Evolutionary conservation across 2,329 filamentous ascomycete genomes (phyloP), one percentile per base, ranked within the genome.

Genomic region (Aspergillus japonicus): DNA sequence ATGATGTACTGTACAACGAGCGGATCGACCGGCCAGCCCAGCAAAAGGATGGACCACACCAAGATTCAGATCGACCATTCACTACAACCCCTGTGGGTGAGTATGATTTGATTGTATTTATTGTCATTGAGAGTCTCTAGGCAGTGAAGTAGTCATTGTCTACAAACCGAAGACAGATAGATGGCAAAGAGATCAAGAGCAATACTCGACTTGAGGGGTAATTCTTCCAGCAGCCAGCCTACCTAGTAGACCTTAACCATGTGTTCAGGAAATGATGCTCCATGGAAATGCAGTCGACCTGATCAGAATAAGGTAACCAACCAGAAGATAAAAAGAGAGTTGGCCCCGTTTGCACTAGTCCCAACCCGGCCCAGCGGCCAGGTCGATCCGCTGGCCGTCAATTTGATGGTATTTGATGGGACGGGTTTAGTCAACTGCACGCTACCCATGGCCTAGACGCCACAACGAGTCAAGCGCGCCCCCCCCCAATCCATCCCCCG

Each of bases 401-500:
- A 29, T 55, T 47, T 47, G 53, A 48, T 23, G 14, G 26, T 24
- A 29, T 44, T 47, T 56, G 59, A 56, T 63, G 60, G 59, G 7
- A 29, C 26, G 26, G 7, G 26, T 29, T 47, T 39, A n/a, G 26
- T 29, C 52, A 59, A 58, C 64, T 66, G 64, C 62, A 64, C 62
- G 63, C 65, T 62, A 66, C 47, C 60, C 61, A 57, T 64, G 62
- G 63, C 59, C 64, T 62, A 65, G 63, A 68, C 66, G 66, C 66
- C 66, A 68, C 66, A 66, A 64, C 57, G 64, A 65, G 63, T 57
- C 59, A 64, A 61, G 56, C 44, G 14, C 6, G n/a, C 39, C 39
- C 14, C 14, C 16, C 39, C 16, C 39, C 39, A 16, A 21, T 21
- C 5, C 33, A 35, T 35, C 39, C 61, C 57, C 50, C 29, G 26